Percentiles rank a stretch among this genome's conserved stretches.
These are phyloP conservation scores for Noccaea caerulescens DNA, from an alignment of 345 rosid genomes.

Conservation along the genomic window DNA sequence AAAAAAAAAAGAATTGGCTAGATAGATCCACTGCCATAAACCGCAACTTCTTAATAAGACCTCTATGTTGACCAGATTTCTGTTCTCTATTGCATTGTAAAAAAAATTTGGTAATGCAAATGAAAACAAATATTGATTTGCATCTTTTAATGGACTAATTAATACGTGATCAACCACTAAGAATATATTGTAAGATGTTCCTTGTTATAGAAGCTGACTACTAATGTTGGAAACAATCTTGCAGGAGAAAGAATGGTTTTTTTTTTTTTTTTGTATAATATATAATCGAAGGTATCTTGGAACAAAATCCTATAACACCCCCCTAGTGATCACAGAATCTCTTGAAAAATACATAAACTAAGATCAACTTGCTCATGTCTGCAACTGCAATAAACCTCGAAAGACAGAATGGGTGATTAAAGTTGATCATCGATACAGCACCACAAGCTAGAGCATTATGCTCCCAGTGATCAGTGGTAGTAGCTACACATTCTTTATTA, in stretches of 20 bases:
- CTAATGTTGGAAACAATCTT: slow-evolving; percentile 6
- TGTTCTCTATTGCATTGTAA: slow-evolving; percentile 2
- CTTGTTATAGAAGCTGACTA: slow-evolving; percentile 18
- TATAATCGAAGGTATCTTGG: slow-evolving; percentile 37
- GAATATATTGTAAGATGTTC: slow-evolving; percentile 20
- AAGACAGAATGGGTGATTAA: slow-evolving; percentile 25
- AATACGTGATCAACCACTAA: slow-evolving; percentile 17
- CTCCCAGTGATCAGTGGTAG: slow-evolving; percentile 41
- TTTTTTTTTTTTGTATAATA: slow-evolving; percentile 7
- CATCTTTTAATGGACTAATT: slow-evolving; percentile 30
- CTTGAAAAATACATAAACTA: slow-evolving; percentile 36
- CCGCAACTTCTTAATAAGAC: slow-evolving; percentile 1
- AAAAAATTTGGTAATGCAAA: slow-evolving; percentile 18
- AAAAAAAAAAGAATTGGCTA: not conserved
- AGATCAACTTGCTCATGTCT: slow-evolving; percentile 37
- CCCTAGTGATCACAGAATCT: slow-evolving; percentile 40
- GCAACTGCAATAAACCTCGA: slow-evolving; percentile 23
- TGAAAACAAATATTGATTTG: slow-evolving; percentile 7
- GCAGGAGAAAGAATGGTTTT: slow-evolving; percentile 6
- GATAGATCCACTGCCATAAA: slow-evolving; percentile 10
- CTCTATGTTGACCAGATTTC: slow-evolving; percentile 12
- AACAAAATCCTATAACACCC: slow-evolving; percentile 23
- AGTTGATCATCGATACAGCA: slow-evolving; percentile 45
- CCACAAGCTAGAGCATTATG: slow-evolving; percentile 42
- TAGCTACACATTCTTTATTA: slow-evolving; percentile 34